Conservation (phyloP, 2,329 filamentous ascomycete genomes). For the Aspergillus puulaauensis region DNA sequence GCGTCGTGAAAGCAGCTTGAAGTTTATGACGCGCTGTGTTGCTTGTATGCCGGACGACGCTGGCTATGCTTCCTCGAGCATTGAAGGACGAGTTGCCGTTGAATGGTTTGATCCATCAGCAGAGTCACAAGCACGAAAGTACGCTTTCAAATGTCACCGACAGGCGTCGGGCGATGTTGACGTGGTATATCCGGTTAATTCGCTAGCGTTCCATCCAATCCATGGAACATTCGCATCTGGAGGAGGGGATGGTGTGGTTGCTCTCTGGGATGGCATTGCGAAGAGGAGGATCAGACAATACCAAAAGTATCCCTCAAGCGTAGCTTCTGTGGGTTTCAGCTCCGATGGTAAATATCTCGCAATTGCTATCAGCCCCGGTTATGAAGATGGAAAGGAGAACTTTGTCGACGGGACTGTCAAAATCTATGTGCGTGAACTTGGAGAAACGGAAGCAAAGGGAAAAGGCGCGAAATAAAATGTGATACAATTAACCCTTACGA, state of each 20-base stretch:
- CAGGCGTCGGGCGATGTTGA: constrained; percentile 70
- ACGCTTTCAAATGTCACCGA: constrained; percentile 97
- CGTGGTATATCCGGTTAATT: constrained; percentile 88
- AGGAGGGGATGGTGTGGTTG: constrained; percentile 88
- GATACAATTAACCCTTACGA: constrained; percentile 9
- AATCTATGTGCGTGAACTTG: constrained; percentile 78
- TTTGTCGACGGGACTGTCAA: constrained; percentile 69
- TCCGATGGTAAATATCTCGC: constrained; percentile 75
- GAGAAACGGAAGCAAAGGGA: constrained; percentile 82
- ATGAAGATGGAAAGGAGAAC: constrained; percentile 83
- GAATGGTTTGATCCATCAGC: constrained; percentile 94
- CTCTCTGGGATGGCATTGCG: constrained; percentile 86
- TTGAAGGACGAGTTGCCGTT: constrained; percentile 92
- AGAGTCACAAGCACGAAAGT: constrained; percentile 88
- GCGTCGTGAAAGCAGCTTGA: constrained; percentile 86
- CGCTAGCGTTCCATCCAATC: constrained; percentile 80
- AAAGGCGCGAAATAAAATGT: constrained; percentile 66
- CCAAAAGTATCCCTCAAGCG: constrained; percentile 75
- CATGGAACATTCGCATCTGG: constrained; percentile 84
- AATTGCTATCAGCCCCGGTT: constrained; percentile 79
- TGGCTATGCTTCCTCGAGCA: constrained; percentile 87
- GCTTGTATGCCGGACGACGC: constrained; percentile 96
- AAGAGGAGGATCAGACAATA: constrained; percentile 90
- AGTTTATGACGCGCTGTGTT: constrained; percentile 92
- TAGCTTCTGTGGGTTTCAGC: constrained; percentile 76